phyloP scores from a whole-genome alignment of 306 rosid genomes.

The Hippophae tibetana region DNA sequence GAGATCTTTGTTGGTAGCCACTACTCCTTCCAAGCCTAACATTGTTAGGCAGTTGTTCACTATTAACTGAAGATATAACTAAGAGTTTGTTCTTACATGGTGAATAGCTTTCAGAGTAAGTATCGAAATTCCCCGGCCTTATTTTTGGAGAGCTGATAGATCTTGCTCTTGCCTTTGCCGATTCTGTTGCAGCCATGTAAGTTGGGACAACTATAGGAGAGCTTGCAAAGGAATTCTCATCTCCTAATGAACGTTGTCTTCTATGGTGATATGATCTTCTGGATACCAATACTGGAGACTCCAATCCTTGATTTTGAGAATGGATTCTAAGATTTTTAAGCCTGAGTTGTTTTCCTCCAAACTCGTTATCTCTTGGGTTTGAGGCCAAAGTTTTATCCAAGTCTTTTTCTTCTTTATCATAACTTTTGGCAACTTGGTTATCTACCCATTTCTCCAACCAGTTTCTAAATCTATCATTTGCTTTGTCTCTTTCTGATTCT shows the following conservation, averaged over 20 bases:
- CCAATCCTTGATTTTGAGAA: constrained; percentile 30
- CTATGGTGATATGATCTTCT: constrained; percentile 41
- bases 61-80: constrained; percentile 35
- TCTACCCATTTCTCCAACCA: constrained; percentile 99
- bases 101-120: constrained; percentile 50
- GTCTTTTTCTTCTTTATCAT: constrained; percentile 69
- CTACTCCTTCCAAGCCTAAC: constrained; percentile 21
- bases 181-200: constrained; percentile 95
- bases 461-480: constrained; percentile 83
- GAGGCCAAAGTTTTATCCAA: constrained; percentile 50
- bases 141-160: constrained; percentile 64
- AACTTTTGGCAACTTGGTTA: constrained; percentile 71
- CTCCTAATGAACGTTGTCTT: constrained; percentile 55
- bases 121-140: constrained; percentile 43
- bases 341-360: constrained; percentile 32
- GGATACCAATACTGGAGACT: constrained; percentile 34
- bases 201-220: constrained; percentile 57
- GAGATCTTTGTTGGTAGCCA: constrained; percentile 52
- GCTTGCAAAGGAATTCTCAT: constrained; percentile 43
- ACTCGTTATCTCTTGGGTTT: constrained; percentile 25
- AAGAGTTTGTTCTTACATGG: constrained; percentile 70
- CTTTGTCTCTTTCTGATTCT: constrained; percentile 66
- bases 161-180: constrained; percentile 70
- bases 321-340: constrained; percentile 28
- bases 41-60: constrained; percentile 27